Conservation (phyloP, 352 stramenopile species). For the Pythium coloratum region DNA sequence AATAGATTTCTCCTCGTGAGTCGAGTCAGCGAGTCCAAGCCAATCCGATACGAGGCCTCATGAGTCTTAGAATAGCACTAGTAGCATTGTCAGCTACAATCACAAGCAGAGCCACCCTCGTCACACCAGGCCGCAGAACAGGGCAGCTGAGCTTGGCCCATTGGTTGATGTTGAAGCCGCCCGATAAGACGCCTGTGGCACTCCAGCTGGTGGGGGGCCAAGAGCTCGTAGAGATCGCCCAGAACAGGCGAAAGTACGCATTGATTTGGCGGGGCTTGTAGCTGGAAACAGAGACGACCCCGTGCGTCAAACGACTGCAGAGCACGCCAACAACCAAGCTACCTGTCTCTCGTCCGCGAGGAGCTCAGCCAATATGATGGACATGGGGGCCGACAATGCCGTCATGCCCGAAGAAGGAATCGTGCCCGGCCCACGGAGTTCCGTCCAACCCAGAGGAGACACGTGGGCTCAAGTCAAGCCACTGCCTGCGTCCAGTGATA, state of each 20-base stretch:
- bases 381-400: constrained; percentile 38
- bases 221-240: not conserved
- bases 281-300: not conserved
- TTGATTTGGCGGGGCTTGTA: not conserved
- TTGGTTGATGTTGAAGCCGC: constrained; percentile 1
- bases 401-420: constrained; percentile 31
- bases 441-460: not conserved
- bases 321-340: not conserved
- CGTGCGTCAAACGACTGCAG: not conserved
- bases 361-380: constrained; percentile 39
- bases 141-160: not conserved
- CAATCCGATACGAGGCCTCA: not conserved
- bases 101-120: not conserved
- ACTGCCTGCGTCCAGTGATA: not conserved
- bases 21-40: not conserved
- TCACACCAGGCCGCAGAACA: not conserved
- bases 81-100: not conserved
- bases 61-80: not conserved
- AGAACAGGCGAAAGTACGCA: constrained; percentile 1
- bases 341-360: not conserved
- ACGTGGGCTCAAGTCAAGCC: constrained; percentile 23
- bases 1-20: not conserved
- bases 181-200: constrained; percentile 13
- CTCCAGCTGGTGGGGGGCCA: not conserved
- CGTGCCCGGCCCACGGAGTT: not conserved